These are phyloP conservation scores for Przewalskia tangutica DNA, from an alignment of 257 asterid genomes.

Conservation along the genomic window DNA sequence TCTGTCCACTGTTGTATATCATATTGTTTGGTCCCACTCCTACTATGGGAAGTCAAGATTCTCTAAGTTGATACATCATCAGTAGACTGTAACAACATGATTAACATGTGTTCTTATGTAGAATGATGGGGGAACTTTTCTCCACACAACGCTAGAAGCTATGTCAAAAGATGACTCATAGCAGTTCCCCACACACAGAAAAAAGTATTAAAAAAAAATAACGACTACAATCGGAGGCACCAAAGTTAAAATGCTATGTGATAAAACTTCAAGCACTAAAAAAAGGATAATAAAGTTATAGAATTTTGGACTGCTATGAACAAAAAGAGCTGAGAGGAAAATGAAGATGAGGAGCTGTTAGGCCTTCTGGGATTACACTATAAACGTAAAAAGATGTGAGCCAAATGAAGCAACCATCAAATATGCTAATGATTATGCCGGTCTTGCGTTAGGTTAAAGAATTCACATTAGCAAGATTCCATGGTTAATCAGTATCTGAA, in stretches of 20 bases:
- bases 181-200: neutral
- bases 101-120: neutral
- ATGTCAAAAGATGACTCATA: neutral
- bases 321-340: neutral
- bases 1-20: neutral
- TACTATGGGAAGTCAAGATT: neutral
- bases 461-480: neutral
- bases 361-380: neutral
- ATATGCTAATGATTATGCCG: neutral
- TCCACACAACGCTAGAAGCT: neutral
- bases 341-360: neutral
- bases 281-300: neutral
- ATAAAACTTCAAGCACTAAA: neutral
- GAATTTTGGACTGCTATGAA: neutral
- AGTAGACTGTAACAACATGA: neutral
- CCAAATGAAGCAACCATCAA: neutral
- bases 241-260: neutral
- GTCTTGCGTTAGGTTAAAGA: neutral
- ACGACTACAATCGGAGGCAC: neutral
- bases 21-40: neutral
- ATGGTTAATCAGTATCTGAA: neutral
- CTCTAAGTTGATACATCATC: neutral
- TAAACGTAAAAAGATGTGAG: neutral
- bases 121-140: neutral
- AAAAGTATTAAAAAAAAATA: neutral